Conservation (phyloP, 169 alveolate species). For the Toxoplasma gondii region DNA sequence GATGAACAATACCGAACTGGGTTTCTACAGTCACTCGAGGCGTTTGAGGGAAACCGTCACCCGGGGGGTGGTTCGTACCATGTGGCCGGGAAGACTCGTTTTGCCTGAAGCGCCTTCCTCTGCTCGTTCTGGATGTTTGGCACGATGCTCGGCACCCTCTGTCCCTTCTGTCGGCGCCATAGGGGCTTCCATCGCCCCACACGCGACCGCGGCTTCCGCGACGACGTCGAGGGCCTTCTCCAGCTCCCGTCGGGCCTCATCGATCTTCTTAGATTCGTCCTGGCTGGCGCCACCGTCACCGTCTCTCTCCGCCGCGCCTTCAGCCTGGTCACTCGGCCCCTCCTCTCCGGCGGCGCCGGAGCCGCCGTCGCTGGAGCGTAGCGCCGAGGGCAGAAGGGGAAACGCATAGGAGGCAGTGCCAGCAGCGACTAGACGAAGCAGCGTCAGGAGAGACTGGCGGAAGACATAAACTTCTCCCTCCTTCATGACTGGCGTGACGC, state of each 20-base stretch:
- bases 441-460: constrained; percentile 56
- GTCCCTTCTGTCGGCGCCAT: background rate
- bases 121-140: background rate
- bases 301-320: background rate
- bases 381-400: background rate
- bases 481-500: background rate
- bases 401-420: constrained; percentile 19
- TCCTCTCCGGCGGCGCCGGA: background rate
- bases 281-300: background rate
- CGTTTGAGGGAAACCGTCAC: too few relatives aligned
- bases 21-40: too few relatives aligned
- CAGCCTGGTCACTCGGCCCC: background rate
- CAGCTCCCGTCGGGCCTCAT: background rate
- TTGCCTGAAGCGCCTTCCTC: background rate
- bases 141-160: background rate
- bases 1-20: too few relatives aligned
- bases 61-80: background rate
- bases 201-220: background rate
- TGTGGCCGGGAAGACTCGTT: constrained; percentile 3
- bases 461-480: constrained; percentile 54
- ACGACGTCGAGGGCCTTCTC: background rate
- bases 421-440: constrained; percentile 43
- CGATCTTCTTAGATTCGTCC: background rate
- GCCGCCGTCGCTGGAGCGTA: background rate
- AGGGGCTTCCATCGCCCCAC: background rate